Percentiles rank a stretch among this genome's conserved stretches.
phyloP scores from a whole-genome alignment of 2,329 filamentous ascomycete species.

The Calonectria naviculata region DNA sequence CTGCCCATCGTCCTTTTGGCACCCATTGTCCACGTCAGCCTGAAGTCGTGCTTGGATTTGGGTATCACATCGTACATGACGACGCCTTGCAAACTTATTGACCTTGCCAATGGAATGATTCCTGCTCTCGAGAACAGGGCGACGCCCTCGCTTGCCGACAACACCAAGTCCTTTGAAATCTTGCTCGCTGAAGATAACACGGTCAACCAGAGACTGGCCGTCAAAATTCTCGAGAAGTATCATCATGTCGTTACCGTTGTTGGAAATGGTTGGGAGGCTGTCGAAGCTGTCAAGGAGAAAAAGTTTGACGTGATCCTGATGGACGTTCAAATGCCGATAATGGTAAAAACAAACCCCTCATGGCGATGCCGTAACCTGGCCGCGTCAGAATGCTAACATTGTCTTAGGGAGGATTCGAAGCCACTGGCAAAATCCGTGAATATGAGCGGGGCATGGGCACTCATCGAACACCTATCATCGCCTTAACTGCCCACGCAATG shows the following conservation, averaged over 20 bases:
- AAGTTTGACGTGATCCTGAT: slow-evolving; percentile 97
- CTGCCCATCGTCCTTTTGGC: slow-evolving; percentile 94
- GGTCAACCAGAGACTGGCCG: slow-evolving; percentile 94
- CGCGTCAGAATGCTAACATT: slow-evolving; percentile 48
- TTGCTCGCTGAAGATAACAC: slow-evolving; percentile 96
- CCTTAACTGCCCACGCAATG: slow-evolving; percentile 98
- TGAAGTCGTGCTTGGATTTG: slow-evolving; percentile 93
- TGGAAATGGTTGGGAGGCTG: slow-evolving; percentile 92
- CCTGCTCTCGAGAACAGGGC: slow-evolving; percentile 94
- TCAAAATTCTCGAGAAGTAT: slow-evolving; percentile 98
- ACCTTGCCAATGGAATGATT: slow-evolving; percentile 95
- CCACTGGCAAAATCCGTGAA: slow-evolving; percentile 94
- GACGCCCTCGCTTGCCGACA: slow-evolving; percentile 90
- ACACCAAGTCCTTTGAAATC: slow-evolving; percentile 95
- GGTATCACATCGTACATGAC: slow-evolving; percentile 99
- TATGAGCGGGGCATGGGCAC: slow-evolving; percentile 87
- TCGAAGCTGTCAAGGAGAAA: slow-evolving; percentile 91
- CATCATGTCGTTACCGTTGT: slow-evolving; percentile 94
- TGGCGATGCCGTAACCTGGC: not conserved
- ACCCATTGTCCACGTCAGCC: slow-evolving; percentile 87
- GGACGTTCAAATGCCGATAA: slow-evolving; percentile 99
- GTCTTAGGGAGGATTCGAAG: slow-evolving; percentile 90
- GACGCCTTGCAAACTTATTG: slow-evolving; percentile 92
- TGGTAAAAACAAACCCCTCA: slow-evolving; percentile 67
- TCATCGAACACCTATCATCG: slow-evolving; percentile 92